Conservation (phyloP, 495 filamentous ascomycete species). For the Polyplosphaeria fusca region DNA sequence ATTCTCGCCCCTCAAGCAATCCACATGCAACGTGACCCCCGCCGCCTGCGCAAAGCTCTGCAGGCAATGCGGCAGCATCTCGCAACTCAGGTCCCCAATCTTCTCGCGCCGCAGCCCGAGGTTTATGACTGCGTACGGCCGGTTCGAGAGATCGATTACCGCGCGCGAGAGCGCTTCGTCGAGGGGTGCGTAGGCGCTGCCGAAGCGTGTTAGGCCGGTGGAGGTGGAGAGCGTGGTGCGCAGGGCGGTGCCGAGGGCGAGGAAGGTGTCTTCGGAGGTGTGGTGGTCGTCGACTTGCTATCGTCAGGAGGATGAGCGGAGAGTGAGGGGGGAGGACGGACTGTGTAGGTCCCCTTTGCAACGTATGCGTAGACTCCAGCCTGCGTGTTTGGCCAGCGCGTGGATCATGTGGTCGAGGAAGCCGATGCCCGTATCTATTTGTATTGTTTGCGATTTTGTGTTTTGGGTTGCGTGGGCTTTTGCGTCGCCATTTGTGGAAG, state of each 20-base stretch:
- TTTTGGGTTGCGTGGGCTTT: constrained; percentile 75
- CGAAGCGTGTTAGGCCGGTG: constrained; percentile 82
- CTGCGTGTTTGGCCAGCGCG: constrained; percentile 89
- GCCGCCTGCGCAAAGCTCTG: constrained; percentile 90
- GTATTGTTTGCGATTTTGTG: constrained; percentile 76
- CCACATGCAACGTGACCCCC: constrained; percentile 88
- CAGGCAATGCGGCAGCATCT: constrained; percentile 97
- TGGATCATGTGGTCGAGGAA: constrained; percentile 99
- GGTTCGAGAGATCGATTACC: constrained; percentile 89
- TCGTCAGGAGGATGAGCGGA: neutral
- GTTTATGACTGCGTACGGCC: constrained; percentile 78
- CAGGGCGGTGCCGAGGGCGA: constrained; percentile 85
- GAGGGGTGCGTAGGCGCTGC: constrained; percentile 82
- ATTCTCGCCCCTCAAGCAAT: constrained; percentile 81
- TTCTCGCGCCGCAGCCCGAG: constrained; percentile 79
- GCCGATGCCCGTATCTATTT: constrained; percentile 90
- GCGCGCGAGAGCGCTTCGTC: constrained; percentile 94
- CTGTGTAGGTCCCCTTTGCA: constrained; percentile 86
- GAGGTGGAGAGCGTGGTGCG: constrained; percentile 69
- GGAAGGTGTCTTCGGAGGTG: constrained; percentile 91
- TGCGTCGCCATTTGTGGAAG: constrained; percentile 43
- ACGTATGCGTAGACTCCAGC: constrained; percentile 79
- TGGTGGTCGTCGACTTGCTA: constrained; percentile 94
- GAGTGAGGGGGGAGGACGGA: neutral
- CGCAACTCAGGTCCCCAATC: constrained; percentile 85